These are phyloP conservation scores for Fusarium pininemorale DNA, from an alignment of 2,329 filamentous ascomycete genomes.

Conservation along the genomic window DNA sequence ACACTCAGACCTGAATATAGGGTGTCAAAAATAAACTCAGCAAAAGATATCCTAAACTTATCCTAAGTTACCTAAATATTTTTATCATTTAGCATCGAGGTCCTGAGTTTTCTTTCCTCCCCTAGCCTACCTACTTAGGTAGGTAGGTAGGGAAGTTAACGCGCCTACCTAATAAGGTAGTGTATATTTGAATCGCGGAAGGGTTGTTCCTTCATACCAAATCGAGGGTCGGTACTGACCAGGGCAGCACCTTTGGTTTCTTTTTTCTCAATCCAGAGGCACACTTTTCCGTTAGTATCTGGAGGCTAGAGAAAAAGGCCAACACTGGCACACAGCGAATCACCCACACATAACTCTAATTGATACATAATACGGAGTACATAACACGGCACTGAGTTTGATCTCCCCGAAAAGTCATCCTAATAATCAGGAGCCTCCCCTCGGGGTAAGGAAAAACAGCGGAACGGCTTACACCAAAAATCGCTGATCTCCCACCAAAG, in stretches of 20 bases:
- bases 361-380: not conserved
- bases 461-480: too few relatives aligned
- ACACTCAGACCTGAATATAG: too few relatives aligned
- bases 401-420: slow-evolving; percentile 14
- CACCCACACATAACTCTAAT: slow-evolving; percentile 14
- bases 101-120: too few relatives aligned
- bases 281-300: slow-evolving; percentile 1
- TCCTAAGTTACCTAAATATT: too few relatives aligned
- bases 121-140: too few relatives aligned
- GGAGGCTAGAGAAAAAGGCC: not conserved
- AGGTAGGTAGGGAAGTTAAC: not conserved
- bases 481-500: too few relatives aligned
- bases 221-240: not conserved
- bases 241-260: not conserved
- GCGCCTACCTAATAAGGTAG: not conserved
- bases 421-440: slow-evolving; percentile 16
- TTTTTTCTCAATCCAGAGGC: not conserved
- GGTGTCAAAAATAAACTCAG: too few relatives aligned
- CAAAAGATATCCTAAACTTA: too few relatives aligned
- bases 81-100: too few relatives aligned
- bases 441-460: too few relatives aligned
- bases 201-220: slow-evolving; percentile 11
- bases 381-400: slow-evolving; percentile 4
- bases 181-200: not conserved
- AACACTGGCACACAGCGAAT: slow-evolving; percentile 1